Percentiles rank a stretch among this genome's conserved stretches.
Conservation (phyloP, 1,284 basidiomycete species). For the Pisolithus thermaeus region DNA sequence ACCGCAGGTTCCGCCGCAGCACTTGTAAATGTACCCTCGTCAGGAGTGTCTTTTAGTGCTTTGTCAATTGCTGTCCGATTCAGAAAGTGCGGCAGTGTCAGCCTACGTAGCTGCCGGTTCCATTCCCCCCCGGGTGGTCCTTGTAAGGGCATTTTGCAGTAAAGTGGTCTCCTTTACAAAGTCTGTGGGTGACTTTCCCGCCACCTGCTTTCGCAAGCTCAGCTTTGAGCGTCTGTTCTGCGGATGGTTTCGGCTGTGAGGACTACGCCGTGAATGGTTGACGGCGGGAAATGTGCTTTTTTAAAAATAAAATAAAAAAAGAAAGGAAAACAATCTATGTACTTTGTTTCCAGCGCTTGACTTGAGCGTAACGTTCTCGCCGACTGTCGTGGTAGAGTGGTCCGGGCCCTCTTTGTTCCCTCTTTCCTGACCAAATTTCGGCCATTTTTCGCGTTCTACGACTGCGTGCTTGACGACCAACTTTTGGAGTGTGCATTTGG, state of each 20-base stretch:
- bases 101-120: conserved; percentile 50
- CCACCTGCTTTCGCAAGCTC: conserved; percentile 68
- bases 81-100: background rate
- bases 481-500: conserved; percentile 85
- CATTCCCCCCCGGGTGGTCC: conserved; percentile 82
- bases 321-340: conserved; percentile 7
- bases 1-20: conserved; percentile 37
- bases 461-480: conserved; percentile 91
- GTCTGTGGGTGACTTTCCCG: conserved; percentile 88
- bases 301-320: background rate
- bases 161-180: conserved; percentile 97
- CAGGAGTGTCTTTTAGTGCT: conserved; percentile 39
- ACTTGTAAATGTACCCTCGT: conserved; percentile 42
- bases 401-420: conserved; percentile 88
- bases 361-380: conserved; percentile 88
- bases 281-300: background rate
- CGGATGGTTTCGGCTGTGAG: conserved; percentile 66
- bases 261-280: conserved; percentile 26
- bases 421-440: conserved; percentile 93
- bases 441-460: conserved; percentile 90
- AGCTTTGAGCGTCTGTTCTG: conserved; percentile 67
- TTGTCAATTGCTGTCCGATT: background rate
- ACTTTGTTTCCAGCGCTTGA: conserved; percentile 83
- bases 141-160: conserved; percentile 99
- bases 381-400: conserved; percentile 92